phyloP scores from a whole-genome alignment of 306 rosid genomes.

The Fragaria vesca region DNA sequence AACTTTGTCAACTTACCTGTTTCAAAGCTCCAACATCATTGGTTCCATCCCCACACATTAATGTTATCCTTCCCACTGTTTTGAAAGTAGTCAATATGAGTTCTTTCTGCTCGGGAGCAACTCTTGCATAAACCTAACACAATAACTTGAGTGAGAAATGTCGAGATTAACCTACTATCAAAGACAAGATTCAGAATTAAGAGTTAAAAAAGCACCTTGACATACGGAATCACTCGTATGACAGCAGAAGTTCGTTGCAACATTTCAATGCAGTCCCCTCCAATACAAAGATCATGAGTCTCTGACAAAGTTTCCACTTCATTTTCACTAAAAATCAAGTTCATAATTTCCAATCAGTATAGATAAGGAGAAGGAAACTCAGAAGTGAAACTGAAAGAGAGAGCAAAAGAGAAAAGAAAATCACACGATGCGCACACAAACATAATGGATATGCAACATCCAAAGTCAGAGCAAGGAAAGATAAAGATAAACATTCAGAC shows the following conservation, averaged over 20 bases:
- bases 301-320: conserved; percentile 84
- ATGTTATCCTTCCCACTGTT: conserved; percentile 84
- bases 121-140: conserved; percentile 92
- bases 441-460: neutral
- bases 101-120: conserved; percentile 99
- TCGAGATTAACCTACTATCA: conserved; percentile 28
- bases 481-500: neutral
- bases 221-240: conserved; percentile 74
- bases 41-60: conserved; percentile 99
- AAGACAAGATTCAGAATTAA: conserved; percentile 14
- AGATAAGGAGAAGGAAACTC: conserved; percentile 6
- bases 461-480: neutral
- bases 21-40: conserved; percentile 98
- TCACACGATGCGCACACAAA: neutral
- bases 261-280: conserved; percentile 95
- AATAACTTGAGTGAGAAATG: conserved; percentile 12
- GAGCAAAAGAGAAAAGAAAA: neutral
- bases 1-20: conserved; percentile 56
- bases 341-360: neutral
- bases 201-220: conserved; percentile 56
- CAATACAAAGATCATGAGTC: conserved; percentile 89
- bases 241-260: conserved; percentile 74
- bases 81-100: conserved; percentile 95
- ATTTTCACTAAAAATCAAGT: conserved; percentile 55
- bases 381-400: conserved; percentile 5